A percentile compares a stretch with the other conserved stretches of the same genome.
These are phyloP conservation scores for Colletotrichum coccodes DNA, from an alignment of 2,329 filamentous ascomycete species.

Conservation along the genomic window DNA sequence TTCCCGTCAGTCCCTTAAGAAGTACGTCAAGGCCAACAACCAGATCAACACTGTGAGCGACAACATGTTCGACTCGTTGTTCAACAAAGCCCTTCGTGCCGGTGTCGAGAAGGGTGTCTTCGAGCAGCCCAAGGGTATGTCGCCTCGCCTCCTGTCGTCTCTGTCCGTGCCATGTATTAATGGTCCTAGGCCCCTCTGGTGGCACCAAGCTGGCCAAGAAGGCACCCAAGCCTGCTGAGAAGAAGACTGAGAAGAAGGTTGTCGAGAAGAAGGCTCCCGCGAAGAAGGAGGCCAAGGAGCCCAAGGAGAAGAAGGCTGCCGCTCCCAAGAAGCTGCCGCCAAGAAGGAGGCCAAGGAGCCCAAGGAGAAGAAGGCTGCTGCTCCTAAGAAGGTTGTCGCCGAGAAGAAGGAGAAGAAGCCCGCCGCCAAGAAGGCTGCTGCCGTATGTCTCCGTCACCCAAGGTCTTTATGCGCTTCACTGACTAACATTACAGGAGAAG, in stretches of 20 bases:
- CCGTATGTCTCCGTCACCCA: slow-evolving; percentile 40
- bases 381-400: slow-evolving; percentile 45
- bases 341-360: slow-evolving; percentile 51
- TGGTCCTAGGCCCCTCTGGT: slow-evolving; percentile 76
- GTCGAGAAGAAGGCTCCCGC: slow-evolving; percentile 44
- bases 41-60: slow-evolving; percentile 47
- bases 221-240: slow-evolving; percentile 80
- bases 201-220: slow-evolving; percentile 95
- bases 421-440: slow-evolving; percentile 53
- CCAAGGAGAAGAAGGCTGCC: slow-evolving; percentile 59
- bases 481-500: slow-evolving; percentile 39
- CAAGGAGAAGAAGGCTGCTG: slow-evolving; percentile 40
- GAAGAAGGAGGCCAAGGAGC: slow-evolving; percentile 42
- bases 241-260: slow-evolving; percentile 45
- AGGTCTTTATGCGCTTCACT: not conserved
- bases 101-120: slow-evolving; percentile 91
- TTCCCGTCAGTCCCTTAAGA: slow-evolving; percentile 70
- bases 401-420: slow-evolving; percentile 54
- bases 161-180: slow-evolving; percentile 33
- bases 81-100: slow-evolving; percentile 85
- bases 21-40: slow-evolving; percentile 59
- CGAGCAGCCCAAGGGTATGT: slow-evolving; percentile 88
- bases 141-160: not conserved
- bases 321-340: slow-evolving; percentile 56
- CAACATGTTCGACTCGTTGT: slow-evolving; percentile 75